These are phyloP conservation scores for Neonectria punicea DNA, from an alignment of 2,329 filamentous ascomycete species.

Conservation along the genomic window DNA sequence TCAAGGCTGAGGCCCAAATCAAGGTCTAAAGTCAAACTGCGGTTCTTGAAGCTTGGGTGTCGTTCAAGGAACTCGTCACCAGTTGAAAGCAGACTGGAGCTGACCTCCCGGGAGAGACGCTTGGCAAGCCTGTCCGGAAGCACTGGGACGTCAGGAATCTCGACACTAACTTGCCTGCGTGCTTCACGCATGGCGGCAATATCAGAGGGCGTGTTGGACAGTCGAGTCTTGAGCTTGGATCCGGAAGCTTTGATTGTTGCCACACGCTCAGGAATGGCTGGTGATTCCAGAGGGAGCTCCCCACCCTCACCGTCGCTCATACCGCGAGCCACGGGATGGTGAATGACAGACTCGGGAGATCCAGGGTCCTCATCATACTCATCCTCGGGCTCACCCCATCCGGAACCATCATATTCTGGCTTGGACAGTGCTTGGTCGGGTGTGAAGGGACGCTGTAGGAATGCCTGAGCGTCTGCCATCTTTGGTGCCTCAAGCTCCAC, in stretches of 20 bases:
- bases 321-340: conserved; percentile 68
- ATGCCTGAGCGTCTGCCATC: conserved; percentile 51
- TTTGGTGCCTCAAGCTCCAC: conserved; percentile 42
- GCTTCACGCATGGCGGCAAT: conserved; percentile 85
- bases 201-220: conserved; percentile 89
- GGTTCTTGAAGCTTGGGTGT: conserved; percentile 79
- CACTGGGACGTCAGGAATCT: conserved; percentile 68
- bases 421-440: conserved; percentile 64
- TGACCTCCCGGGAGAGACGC: conserved; percentile 62
- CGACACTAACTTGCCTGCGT: conserved; percentile 84
- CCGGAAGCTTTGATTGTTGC: conserved; percentile 92
- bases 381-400: conserved; percentile 66
- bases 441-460: conserved; percentile 57
- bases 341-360: conserved; percentile 91
- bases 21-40: conserved; percentile 84
- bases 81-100: conserved; percentile 49
- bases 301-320: conserved; percentile 55
- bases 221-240: conserved; percentile 86
- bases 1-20: conserved; percentile 89
- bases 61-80: conserved; percentile 63
- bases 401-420: conserved; percentile 71
- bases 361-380: conserved; percentile 69
- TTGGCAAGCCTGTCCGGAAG: conserved; percentile 71
- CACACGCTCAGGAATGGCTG: conserved; percentile 79
- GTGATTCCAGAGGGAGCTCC: conserved; percentile 60